phyloP scores from a whole-genome alignment of 345 rosid genomes.

The Ceriops zippeliana region DNA sequence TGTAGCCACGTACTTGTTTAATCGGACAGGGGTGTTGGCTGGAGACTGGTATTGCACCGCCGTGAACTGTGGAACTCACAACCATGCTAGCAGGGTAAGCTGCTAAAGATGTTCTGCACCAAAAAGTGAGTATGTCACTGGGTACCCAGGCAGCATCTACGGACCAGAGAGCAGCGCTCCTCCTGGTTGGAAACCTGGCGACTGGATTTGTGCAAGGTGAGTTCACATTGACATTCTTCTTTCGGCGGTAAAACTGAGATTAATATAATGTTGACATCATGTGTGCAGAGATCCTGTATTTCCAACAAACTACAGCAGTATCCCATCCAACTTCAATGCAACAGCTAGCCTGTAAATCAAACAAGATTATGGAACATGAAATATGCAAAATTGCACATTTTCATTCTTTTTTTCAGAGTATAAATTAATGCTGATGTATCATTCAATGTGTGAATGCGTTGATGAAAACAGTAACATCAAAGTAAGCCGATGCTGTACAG shows the following conservation, averaged over 20 bases:
- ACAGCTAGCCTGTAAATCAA: no score
- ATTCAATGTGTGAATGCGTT: no score
- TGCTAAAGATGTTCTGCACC: constrained; percentile 67
- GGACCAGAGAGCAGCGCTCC: constrained; percentile 26
- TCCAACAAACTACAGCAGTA: no score
- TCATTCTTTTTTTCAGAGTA: no score
- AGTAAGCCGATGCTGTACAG: no score
- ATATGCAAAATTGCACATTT: no score
- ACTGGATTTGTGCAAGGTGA: constrained; percentile 79
- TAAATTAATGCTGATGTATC: no score
- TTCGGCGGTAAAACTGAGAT: background rate
- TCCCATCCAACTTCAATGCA: no score
- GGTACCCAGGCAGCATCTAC: constrained; percentile 1
- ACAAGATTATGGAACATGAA: no score
- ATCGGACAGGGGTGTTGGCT: constrained; percentile 52
- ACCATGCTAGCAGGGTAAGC: constrained; percentile 67
- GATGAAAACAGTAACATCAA: no score
- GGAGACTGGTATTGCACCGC: constrained; percentile 78
- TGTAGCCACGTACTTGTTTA: constrained; percentile 49
- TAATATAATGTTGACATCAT: background rate
- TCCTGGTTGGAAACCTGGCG: constrained; percentile 79
- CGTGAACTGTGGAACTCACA: constrained; percentile 66
- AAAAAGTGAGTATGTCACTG: constrained; percentile 37
- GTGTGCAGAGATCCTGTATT: background rate
- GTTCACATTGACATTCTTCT: background rate